Evolutionary conservation across 164 flowering plant species (phyloP), one percentile per base, ranked within the genome.

Genomic region (Hamamelis virginiana): DNA sequence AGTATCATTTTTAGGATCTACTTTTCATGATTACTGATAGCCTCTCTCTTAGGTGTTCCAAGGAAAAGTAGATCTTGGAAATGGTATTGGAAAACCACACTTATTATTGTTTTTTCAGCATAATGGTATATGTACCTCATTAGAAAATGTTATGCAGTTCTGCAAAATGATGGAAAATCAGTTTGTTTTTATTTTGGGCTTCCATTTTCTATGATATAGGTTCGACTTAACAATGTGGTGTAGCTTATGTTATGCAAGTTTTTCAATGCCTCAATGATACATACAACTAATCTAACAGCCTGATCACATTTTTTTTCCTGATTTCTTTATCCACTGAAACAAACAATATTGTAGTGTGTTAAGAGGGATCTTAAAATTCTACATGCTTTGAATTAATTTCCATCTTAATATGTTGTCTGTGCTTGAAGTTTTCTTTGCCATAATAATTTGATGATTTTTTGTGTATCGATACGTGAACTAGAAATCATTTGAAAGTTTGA

Each of bases 401-500:
- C 44, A 41, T 38, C 45, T 9, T 57, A 27, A 28, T 58, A 11
- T 19, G 0, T 23, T 68, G 9, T 28, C 1, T 50, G 48, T 71
- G 58, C 33, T 27, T 62, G 59, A 11, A 27, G 28, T 45, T 16
- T 55, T 63, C 5, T 45, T 58, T 57, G 27, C 8, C 44, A 11
- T 26, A 23, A 57, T 64, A 48, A 48, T 67, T 53, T 68, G 41
- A 16, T 63, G n/a, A 27, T 69, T 58, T 22, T 1, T 10, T 59
- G 25, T 53, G 28, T 64, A 58, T 27, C 60, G 21, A 9, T 77
- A 43, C 77, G 55, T 70, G 52, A 61, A 67, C 19, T 86, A 89
- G 91, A 89, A 85, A 79, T 86, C 91, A 13, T 83, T 82, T 67
- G 73, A 72, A 23, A 75, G 64, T 51, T 65, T 89, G 79, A 83